Evolutionary conservation across 805 yeast genomes (phyloP), one percentile per base, ranked within the genome.

Genomic region (Monosporozyma yasuniensis): DNA sequence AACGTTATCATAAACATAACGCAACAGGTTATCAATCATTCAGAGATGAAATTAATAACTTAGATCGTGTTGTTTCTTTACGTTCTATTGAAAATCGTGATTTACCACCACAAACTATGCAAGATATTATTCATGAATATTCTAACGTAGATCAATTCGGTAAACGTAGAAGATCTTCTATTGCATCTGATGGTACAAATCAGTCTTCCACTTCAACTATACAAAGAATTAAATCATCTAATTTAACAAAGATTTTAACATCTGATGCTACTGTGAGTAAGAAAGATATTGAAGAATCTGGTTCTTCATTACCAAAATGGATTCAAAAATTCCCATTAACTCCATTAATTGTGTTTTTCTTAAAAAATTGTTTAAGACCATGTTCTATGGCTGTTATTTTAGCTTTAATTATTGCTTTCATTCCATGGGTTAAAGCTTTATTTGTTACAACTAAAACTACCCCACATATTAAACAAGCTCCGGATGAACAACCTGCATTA

Each of bases 361-460:
- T 69, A 3, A 75, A 78, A 51, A 85, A 83, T 63, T 78, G 84
- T 56, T 60, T 72, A 44, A 77, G 87, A 47, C 97, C 97, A 1
- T 81, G 82, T 32, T 82, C 96, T 1, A 54, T 85, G 25, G 71
- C 95, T 1, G 75, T 89, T 22, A 74, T 89, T 10, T 43, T 80
- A 0, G 77, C 90, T 0, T 69, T 91, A 43, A 71, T 73, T 1
- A 71, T 87, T 18, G 79, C 93, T 4, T 85, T 91, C 84, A 78
- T 93, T 21, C 96, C 97, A 1, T 93, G 96, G 78, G 76, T 84
- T 3, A 82, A 83, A 56, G 86, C 90, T 0, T 70, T 87, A 14
- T 87, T 87, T 60, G 83, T 81, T 12, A 64, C 64, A 0, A 73
- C 78, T 4, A 52, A 61, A 1, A 75, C 74, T 28, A 64, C 70